These are phyloP conservation scores for Cryptococcus neoformans DNA, from an alignment of 1,284 basidiomycete genomes.

Conservation along the genomic window DNA sequence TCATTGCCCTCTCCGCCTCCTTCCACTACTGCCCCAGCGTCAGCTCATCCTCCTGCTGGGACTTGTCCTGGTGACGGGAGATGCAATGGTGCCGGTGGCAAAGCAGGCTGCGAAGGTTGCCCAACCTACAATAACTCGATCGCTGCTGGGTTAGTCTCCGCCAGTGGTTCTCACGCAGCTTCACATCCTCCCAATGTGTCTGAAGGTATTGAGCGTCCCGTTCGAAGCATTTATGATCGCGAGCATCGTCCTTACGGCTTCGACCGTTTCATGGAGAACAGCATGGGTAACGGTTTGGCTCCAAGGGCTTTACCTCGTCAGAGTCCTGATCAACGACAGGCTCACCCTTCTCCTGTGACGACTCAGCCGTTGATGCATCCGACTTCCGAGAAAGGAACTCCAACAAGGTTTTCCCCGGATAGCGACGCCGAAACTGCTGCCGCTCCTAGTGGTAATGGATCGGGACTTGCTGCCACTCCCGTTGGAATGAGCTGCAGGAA, in stretches of 20 bases:
- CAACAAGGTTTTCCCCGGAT: conserved; percentile 16
- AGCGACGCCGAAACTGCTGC: conserved; percentile 15
- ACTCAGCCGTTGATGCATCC: conserved; percentile 13
- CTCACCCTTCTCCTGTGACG: neutral
- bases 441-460: conserved; percentile 14
- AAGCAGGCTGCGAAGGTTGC: conserved; percentile 84
- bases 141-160: conserved; percentile 12
- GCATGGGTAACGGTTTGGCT: conserved; percentile 16
- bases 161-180: neutral
- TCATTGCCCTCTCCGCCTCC: conserved; percentile 28
- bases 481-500: conserved; percentile 87
- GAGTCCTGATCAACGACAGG: neutral
- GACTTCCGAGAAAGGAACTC: conserved; percentile 12
- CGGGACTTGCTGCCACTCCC: conserved; percentile 50
- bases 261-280: conserved; percentile 15
- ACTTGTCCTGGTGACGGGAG: conserved; percentile 93
- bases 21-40: conserved; percentile 12
- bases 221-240: conserved; percentile 8
- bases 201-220: conserved; percentile 44
- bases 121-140: conserved; percentile 85
- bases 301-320: neutral
- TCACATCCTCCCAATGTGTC: conserved; percentile 13
- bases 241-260: conserved; percentile 20
- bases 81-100: conserved; percentile 91
- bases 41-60: conserved; percentile 50